phyloP scores from a whole-genome alignment of 306 rosid genomes.

The Macrotyloma uniflorum region DNA sequence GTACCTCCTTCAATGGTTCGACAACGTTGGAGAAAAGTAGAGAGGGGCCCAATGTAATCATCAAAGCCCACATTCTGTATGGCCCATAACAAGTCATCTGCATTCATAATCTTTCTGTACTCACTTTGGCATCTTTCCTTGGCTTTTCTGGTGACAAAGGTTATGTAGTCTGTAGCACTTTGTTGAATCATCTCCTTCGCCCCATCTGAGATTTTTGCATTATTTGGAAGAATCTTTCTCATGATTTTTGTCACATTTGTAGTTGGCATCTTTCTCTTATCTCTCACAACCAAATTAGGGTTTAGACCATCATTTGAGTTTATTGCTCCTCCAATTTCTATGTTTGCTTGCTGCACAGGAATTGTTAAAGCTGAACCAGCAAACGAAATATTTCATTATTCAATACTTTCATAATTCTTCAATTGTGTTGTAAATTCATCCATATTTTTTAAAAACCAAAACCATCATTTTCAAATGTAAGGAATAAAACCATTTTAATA shows the following conservation, averaged over 20 bases:
- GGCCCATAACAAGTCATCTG: constrained; percentile 30
- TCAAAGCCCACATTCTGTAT: background rate
- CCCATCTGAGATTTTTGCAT: background rate
- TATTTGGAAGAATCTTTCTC: background rate
- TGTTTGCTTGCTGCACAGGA: background rate
- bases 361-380: background rate
- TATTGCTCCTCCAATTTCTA: background rate
- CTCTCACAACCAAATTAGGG: background rate
- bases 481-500: no score
- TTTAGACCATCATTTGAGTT: background rate
- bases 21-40: background rate
- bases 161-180: constrained; percentile 15
- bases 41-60: background rate
- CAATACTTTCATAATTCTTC: no score
- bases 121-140: background rate
- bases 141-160: background rate
- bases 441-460: no score
- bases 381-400: background rate
- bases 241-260: constrained; percentile 1
- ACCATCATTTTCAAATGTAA: no score
- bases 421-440: no score
- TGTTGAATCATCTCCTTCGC: background rate
- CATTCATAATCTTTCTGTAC: background rate
- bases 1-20: background rate
- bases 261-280: background rate